A percentile compares a stretch with the other conserved stretches of the same genome.
Conservation (phyloP, 169 alveolate genomes). For the Plasmodium coatneyi region DNA sequence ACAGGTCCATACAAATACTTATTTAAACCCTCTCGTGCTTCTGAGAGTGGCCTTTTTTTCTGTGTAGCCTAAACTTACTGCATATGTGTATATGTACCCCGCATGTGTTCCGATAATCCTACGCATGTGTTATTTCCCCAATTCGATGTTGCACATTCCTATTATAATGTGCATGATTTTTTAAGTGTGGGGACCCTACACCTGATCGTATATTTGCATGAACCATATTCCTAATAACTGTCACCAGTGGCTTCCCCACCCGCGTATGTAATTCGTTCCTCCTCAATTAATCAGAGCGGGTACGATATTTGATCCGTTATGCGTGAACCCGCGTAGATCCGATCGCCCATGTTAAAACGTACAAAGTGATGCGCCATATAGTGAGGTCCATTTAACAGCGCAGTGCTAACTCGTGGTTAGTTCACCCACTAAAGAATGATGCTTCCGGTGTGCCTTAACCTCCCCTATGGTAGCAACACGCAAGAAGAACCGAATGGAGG, state of each 20-base stretch:
- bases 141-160: background rate
- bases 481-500: background rate
- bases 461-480: background rate
- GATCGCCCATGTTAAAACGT: background rate
- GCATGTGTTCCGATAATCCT: background rate
- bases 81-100: background rate
- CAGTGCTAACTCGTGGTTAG: background rate
- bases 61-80: background rate
- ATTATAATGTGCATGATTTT: background rate
- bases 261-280: background rate
- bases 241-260: background rate
- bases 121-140: background rate
- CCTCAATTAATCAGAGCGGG: background rate
- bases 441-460: background rate
- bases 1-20: background rate
- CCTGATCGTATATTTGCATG: background rate
- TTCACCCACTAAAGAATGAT: background rate
- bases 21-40: background rate
- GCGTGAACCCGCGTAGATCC: background rate
- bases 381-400: background rate
- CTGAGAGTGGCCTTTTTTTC: background rate
- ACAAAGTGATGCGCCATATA: background rate
- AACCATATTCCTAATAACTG: background rate
- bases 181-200: background rate
- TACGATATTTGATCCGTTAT: background rate